Conservation (phyloP, 305 asterid genomes). For the Solanum chacoense region DNA sequence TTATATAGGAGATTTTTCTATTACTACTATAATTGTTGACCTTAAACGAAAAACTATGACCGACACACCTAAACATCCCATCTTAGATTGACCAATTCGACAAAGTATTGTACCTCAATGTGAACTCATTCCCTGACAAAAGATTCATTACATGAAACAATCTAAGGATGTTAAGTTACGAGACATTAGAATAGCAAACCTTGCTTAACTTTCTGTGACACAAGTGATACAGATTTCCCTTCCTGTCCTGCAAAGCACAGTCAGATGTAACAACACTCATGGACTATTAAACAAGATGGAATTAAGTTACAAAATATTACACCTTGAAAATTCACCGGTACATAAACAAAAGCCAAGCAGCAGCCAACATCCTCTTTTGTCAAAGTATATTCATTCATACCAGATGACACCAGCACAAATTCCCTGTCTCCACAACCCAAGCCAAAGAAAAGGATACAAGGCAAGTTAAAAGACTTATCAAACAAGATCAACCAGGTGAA, state of each 20-base stretch:
- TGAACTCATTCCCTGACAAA: background rate
- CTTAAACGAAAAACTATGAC: background rate
- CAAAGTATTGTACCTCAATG: background rate
- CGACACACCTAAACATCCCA: background rate
- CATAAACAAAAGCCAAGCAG: conserved; percentile 59
- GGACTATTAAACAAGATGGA: background rate
- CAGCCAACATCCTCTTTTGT: conserved; percentile 77
- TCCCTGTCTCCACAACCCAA: conserved; percentile 40
- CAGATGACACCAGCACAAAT: conserved; percentile 47
- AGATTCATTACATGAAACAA: background rate
- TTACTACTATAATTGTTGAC: background rate
- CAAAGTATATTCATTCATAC: conserved; percentile 67
- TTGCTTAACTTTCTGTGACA: conserved; percentile 60
- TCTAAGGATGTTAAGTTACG: background rate
- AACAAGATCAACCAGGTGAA: background rate
- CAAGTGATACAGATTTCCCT: conserved; percentile 65
- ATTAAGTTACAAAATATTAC: background rate
- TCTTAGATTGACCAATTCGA: background rate
- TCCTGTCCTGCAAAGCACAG: conserved; percentile 65
- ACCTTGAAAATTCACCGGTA: conserved; percentile 96
- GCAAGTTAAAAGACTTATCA: background rate
- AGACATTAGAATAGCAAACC: conserved; percentile 30
- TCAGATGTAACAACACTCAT: background rate
- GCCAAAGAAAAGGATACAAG: conserved; percentile 5
- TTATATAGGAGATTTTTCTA: background rate